Base-by-base conservation (phyloP, 805 yeast genomes). In the Lachancea mirantina region DNA sequence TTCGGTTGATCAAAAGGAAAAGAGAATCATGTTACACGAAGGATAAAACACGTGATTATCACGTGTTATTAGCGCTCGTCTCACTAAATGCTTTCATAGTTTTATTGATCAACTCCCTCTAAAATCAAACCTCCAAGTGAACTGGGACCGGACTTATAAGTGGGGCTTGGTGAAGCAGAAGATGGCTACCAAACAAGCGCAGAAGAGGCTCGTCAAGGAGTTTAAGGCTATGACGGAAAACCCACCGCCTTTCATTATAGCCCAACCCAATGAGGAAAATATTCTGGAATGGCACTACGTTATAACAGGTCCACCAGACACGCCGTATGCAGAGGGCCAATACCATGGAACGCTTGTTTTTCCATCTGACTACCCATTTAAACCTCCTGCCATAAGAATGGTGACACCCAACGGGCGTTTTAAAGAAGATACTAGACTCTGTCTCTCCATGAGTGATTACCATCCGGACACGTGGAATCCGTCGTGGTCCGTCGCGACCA, bases 391-490 rank as follows among this genome's bases (percentile, higher is more conserved):
- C 8, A 88, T 88, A 33, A 68, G 83, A 36, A 85, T 88, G 83
- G 64, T 77, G 28, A 88, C 96, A 0, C 96, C 96, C 4, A 82
- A 78, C 47, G 96, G 96, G 4, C 67, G 95, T 31, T 88, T 88
- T 55, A 74, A 76, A 38, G 72, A 85, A 36, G 84, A 84, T 54
- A 77, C 85, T 3, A 65, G 95, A 30, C 67, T 88, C 17, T 88
- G 97, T 60, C 64, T 88, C 30, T 77, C 88, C n/a, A 87, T 88
- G 80, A 79, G 94, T 49, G 96, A 88, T 60, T 88, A 76, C 57
- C 97, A 88, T 48, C 96, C 95, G 3, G 92, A 87, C 55, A 65
- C 81, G 1, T 88, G 97, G 97, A 87, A 88, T 56, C 96, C 97
- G 1, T 85, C 94, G 5, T 88, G 96, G 96, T 76, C 87, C 27